Evolutionary conservation across 2,329 filamentous ascomycete genomes (phyloP).

Genomic region (Trichoderma harzianum): DNA sequence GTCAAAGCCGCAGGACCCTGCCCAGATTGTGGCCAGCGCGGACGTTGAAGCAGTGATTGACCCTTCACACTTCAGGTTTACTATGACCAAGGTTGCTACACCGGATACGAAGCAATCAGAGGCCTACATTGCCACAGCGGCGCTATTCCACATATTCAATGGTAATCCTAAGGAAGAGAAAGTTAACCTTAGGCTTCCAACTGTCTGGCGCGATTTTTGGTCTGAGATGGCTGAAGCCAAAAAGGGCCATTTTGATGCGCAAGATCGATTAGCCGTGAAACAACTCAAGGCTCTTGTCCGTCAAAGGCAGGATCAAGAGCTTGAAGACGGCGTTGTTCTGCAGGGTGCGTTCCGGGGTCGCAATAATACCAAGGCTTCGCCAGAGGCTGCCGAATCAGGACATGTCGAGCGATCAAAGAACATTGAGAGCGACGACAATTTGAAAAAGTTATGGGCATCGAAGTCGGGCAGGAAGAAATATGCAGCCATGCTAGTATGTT

Average conservation of each 20-base stretch:
- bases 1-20: constrained; percentile 66
- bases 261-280: constrained; percentile 66
- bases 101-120: constrained; percentile 80
- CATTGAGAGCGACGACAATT: constrained; percentile 43
- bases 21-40: constrained; percentile 32
- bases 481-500: constrained; percentile 69
- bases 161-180: constrained; percentile 83
- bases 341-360: constrained; percentile 71
- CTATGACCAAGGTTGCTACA: constrained; percentile 72
- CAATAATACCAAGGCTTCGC: constrained; percentile 42
- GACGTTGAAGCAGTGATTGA: constrained; percentile 45
- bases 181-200: constrained; percentile 71
- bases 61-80: constrained; percentile 59
- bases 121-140: constrained; percentile 75
- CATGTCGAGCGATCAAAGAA: constrained; percentile 43
- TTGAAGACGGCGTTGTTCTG: constrained; percentile 71
- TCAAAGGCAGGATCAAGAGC: constrained; percentile 63
- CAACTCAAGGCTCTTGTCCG: constrained; percentile 68
- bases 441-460: constrained; percentile 57
- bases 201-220: constrained; percentile 83
- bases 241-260: constrained; percentile 65
- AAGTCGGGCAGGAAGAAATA: constrained; percentile 60
- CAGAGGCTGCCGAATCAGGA: constrained; percentile 49
- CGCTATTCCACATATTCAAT: constrained; percentile 77
- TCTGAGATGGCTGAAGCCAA: constrained; percentile 69